phyloP scores from a whole-genome alignment of 352 stramenopile species.

The Phytophthora nicotianae region DNA sequence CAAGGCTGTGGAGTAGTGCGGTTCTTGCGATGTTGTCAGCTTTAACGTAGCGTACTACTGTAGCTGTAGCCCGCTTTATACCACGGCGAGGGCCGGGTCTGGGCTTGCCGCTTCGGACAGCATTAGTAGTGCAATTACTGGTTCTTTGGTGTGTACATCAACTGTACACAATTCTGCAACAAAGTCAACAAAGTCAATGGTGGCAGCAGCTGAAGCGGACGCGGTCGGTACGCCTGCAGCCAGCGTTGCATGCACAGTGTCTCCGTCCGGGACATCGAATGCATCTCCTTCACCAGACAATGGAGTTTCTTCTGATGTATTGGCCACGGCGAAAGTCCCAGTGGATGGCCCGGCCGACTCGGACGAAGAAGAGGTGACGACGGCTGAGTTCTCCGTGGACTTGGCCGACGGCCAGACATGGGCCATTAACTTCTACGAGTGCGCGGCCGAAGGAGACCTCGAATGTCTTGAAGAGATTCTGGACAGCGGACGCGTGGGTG shows the following conservation, averaged over 20 bases:
- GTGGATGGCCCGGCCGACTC: slow-evolving; percentile 18
- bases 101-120: too few species aligned
- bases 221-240: neutral
- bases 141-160: neutral
- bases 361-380: slow-evolving; percentile 62
- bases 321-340: slow-evolving; percentile 7
- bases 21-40: too few species aligned
- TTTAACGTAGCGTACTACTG: too few species aligned
- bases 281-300: slow-evolving; percentile 10
- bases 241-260: neutral
- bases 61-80: too few species aligned
- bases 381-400: slow-evolving; percentile 71
- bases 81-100: too few species aligned
- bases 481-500: slow-evolving; percentile 56
- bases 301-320: neutral
- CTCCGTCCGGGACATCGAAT: neutral
- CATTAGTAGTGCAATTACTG: too few species aligned
- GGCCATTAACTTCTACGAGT: slow-evolving; percentile 76
- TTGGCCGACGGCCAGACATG: slow-evolving; percentile 59
- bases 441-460: slow-evolving; percentile 71
- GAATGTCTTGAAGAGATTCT: slow-evolving; percentile 64
- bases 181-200: slow-evolving; percentile 16
- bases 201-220: slow-evolving; percentile 4
- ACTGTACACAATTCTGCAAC: slow-evolving; percentile 4
- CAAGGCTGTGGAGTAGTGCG: too few species aligned